A percentile compares a stretch with the other conserved stretches of the same genome.
phyloP scores from a whole-genome alignment of 495 filamentous ascomycete species.

The Trichoderma parareesei region DNA sequence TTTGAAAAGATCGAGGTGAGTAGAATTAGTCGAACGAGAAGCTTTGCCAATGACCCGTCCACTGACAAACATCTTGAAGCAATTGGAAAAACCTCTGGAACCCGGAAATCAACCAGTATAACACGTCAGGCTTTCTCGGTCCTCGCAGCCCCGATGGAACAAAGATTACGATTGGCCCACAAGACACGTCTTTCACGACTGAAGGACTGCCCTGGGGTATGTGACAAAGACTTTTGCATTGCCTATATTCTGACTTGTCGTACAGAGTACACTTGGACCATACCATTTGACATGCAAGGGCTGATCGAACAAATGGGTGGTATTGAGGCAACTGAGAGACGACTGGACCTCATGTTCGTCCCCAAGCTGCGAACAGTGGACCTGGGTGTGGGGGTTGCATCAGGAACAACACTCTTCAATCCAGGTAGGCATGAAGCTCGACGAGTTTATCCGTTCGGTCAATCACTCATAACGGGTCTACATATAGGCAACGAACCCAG shows the following conservation, averaged over 20 bases:
- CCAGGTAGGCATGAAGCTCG: slow-evolving; percentile 27
- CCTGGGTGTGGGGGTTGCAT: slow-evolving; percentile 21
- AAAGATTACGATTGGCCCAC: slow-evolving; percentile 47
- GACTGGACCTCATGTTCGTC: slow-evolving; percentile 56
- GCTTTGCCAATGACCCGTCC: background rate
- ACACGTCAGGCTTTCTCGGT: slow-evolving; percentile 57
- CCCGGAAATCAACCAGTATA: slow-evolving; percentile 40
- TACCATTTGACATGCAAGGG: slow-evolving; percentile 56
- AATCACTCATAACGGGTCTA: background rate
- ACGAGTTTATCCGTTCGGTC: background rate
- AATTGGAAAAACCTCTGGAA: slow-evolving; percentile 75
- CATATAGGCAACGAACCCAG: slow-evolving; percentile 49
- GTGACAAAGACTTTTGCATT: slow-evolving; percentile 29
- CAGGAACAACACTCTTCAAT: slow-evolving; percentile 53
- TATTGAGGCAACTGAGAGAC: slow-evolving; percentile 41
- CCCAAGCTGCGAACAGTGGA: slow-evolving; percentile 44
- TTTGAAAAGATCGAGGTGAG: slow-evolving; percentile 45
- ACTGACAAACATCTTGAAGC: background rate
- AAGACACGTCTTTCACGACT: slow-evolving; percentile 61
- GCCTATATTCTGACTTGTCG: background rate
- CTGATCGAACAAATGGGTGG: slow-evolving; percentile 55
- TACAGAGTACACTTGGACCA: slow-evolving; percentile 59
- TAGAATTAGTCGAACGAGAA: background rate
- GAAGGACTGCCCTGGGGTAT: slow-evolving; percentile 52
- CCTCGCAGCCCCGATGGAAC: slow-evolving; percentile 52